Percentiles rank a stretch among this genome's conserved stretches.
Conservation (phyloP, 2,329 filamentous ascomycete genomes). For the Ascochyta clinopodiicola region DNA sequence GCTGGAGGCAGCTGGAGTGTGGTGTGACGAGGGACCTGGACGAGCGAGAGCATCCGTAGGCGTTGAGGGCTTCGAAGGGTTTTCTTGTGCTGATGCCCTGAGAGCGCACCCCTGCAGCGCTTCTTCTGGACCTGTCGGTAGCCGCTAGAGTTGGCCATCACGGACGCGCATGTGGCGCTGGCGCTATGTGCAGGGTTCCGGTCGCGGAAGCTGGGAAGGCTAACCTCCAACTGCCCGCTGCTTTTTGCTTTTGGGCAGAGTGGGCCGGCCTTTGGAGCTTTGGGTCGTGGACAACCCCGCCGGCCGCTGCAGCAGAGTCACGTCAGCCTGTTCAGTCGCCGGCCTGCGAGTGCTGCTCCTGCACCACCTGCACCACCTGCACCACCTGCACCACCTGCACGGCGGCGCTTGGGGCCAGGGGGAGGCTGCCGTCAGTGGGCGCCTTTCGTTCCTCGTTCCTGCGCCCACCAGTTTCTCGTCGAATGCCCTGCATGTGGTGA, state of each 20-base stretch:
- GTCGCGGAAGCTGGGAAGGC: slow-evolving; percentile 18
- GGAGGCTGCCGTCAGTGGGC: slow-evolving; percentile 6
- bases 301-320: slow-evolving; percentile 1
- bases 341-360: neutral
- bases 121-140: slow-evolving; percentile 26
- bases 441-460: neutral
- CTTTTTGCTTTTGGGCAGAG: neutral
- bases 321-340: slow-evolving; percentile 6
- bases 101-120: slow-evolving; percentile 24
- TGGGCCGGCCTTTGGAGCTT: neutral
- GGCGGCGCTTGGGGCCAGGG: neutral
- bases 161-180: slow-evolving; percentile 22
- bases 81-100: slow-evolving; percentile 24
- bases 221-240: slow-evolving; percentile 1
- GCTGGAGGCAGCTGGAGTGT: slow-evolving; percentile 7
- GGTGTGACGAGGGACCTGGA: slow-evolving; percentile 18
- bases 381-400: neutral
- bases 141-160: slow-evolving; percentile 25
- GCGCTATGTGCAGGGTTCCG: slow-evolving; percentile 17
- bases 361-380: no score
- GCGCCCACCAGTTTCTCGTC: slow-evolving; percentile 4
- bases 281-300: slow-evolving; percentile 3
- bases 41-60: slow-evolving; percentile 21
- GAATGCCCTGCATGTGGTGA: slow-evolving; percentile 19
- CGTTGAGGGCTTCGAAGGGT: slow-evolving; percentile 32